phyloP scores from a whole-genome alignment of 2,329 filamentous ascomycete genomes.

The Alternaria tenuissima region DNA sequence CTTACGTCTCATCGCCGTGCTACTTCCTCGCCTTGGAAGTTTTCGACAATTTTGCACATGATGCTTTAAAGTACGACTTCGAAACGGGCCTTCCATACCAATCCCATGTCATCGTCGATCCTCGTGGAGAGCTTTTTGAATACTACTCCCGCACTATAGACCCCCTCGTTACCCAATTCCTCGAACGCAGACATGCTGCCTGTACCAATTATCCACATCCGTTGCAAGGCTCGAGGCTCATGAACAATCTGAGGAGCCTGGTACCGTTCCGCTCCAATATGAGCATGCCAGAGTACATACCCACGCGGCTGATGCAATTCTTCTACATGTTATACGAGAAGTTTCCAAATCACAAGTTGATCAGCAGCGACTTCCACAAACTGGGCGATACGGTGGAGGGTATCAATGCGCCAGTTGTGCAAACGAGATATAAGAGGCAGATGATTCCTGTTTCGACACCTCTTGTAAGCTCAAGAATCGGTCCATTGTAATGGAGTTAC shows the following conservation, averaged over 20 bases:
- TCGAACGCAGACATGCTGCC: conserved; percentile 84
- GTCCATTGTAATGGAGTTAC: neutral
- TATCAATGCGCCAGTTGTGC: conserved; percentile 92
- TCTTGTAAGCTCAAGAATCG: conserved; percentile 68
- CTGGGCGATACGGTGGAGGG: conserved; percentile 85
- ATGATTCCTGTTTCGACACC: conserved; percentile 92
- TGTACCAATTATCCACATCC: conserved; percentile 67
- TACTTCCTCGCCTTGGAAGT: conserved; percentile 99
- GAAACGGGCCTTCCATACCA: conserved; percentile 83
- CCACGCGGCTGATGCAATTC: conserved; percentile 94
- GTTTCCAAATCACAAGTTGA: conserved; percentile 87
- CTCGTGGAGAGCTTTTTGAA: conserved; percentile 88
- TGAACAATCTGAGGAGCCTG: conserved; percentile 68
- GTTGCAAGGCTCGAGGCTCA: conserved; percentile 62
- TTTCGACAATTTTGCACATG: conserved; percentile 98
- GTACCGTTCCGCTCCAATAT: conserved; percentile 79
- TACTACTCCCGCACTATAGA: conserved; percentile 87
- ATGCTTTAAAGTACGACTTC: conserved; percentile 89
- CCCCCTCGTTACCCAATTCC: conserved; percentile 80
- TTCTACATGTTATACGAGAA: conserved; percentile 88
- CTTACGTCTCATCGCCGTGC: conserved; percentile 87
- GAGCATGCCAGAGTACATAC: conserved; percentile 88
- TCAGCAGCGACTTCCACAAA: conserved; percentile 89
- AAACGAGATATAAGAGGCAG: conserved; percentile 86
- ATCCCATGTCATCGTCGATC: conserved; percentile 86